Conservation (phyloP, 768 basidiomycete species). For the Sporobolomyces roseus region DNA sequence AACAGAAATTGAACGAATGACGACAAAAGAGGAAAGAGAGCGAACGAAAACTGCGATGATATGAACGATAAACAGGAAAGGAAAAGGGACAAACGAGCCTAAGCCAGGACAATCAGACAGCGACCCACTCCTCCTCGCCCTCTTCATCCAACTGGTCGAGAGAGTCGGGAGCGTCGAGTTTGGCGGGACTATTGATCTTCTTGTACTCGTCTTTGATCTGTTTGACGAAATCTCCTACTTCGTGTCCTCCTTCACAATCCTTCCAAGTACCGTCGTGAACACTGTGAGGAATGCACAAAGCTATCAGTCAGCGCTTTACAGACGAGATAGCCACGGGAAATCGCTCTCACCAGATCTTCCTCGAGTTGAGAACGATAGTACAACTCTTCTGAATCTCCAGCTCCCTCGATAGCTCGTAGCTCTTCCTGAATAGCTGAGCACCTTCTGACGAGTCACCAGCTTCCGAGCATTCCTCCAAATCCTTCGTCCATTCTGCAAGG, state of each 20-base stretch:
- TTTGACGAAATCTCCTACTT: slow-evolving; percentile 65
- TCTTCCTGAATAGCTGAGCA: slow-evolving; percentile 4
- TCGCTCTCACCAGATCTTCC: slow-evolving; percentile 46
- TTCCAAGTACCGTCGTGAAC: slow-evolving; percentile 71
- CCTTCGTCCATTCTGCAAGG: slow-evolving; percentile 14
- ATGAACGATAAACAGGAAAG: no score
- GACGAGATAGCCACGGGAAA: neutral
- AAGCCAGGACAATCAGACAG: neutral
- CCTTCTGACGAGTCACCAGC: slow-evolving; percentile 5
- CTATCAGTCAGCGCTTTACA: neutral
- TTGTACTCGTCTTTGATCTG: slow-evolving; percentile 73
- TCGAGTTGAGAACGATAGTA: slow-evolving; percentile 71
- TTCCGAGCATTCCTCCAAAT: neutral
- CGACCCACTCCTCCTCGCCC: neutral
- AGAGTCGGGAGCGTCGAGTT: neutral
- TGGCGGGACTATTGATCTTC: slow-evolving; percentile 55
- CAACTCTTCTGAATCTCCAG: slow-evolving; percentile 66
- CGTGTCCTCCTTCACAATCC: slow-evolving; percentile 74
- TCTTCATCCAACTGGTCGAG: neutral
- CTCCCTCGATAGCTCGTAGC: neutral
- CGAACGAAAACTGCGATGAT: no score
- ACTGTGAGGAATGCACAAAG: slow-evolving; percentile 55
- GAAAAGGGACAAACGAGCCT: neutral
- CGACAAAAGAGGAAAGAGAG: no score
- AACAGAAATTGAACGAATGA: no score